phyloP scores from a whole-genome alignment of 2,329 filamentous ascomycete genomes.

The Zymoseptoria pseudotritici region DNA sequence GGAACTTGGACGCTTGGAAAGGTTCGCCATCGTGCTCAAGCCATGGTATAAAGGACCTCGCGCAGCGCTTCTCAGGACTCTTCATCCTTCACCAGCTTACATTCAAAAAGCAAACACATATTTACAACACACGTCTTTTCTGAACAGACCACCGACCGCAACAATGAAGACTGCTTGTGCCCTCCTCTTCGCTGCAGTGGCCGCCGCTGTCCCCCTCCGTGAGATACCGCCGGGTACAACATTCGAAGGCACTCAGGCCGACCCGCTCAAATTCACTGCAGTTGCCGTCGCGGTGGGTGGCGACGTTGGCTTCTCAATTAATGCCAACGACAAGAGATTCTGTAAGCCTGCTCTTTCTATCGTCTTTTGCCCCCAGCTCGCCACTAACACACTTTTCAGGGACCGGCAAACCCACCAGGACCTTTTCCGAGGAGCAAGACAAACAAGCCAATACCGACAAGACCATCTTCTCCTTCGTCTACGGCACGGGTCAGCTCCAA shows the following conservation, averaged over 20 bases:
- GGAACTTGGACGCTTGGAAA: no score
- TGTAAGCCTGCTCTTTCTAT: slow-evolving; percentile 1
- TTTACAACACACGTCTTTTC: neutral
- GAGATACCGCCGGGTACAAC: neutral
- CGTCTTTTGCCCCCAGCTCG: neutral
- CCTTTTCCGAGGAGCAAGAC: slow-evolving; percentile 24
- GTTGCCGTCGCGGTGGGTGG: slow-evolving; percentile 12
- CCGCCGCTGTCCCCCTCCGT: slow-evolving; percentile 13
- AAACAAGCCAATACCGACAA: slow-evolving; percentile 4
- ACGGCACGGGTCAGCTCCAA: slow-evolving; percentile 11
- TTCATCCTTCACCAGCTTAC: neutral
- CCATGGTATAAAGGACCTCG: neutral
- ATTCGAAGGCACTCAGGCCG: neutral
- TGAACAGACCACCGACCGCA: slow-evolving; percentile 1
- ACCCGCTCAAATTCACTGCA: slow-evolving; percentile 14
- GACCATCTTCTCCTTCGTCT: slow-evolving; percentile 21
- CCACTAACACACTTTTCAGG: neutral
- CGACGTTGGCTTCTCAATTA: slow-evolving; percentile 22
- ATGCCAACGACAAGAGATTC: slow-evolving; percentile 20
- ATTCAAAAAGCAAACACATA: neutral
- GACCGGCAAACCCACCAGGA: slow-evolving; percentile 23
- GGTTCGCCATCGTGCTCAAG: neutral
- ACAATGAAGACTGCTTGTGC: slow-evolving; percentile 23
- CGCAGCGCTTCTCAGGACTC: neutral
- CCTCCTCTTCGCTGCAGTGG: slow-evolving; percentile 13